Evolutionary conservation across 345 rosid genomes (phyloP).

Genomic region (Aethionema arabicum): DNA sequence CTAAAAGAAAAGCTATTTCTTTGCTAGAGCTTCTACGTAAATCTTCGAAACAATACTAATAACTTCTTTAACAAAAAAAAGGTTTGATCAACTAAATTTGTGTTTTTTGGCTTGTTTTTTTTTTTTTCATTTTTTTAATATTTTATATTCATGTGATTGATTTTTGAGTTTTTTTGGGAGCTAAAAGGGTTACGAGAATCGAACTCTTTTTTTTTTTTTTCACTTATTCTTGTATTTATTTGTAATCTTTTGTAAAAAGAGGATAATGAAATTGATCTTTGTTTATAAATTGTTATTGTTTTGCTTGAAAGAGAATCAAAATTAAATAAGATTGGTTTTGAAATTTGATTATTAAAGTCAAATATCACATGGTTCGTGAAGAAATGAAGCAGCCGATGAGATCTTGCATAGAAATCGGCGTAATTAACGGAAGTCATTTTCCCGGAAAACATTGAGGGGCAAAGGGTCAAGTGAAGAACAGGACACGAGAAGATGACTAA

Average conservation of each 20-base stretch:
- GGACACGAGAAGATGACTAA: not conserved
- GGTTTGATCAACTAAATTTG: slow-evolving; percentile 16
- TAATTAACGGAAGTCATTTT: slow-evolving; percentile 39
- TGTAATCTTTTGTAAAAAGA: slow-evolving; percentile 8
- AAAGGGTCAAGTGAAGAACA: slow-evolving; percentile 31
- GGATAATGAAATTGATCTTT: not conserved
- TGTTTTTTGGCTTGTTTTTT: slow-evolving; percentile 1
- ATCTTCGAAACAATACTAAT: slow-evolving; percentile 37
- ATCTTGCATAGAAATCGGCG: slow-evolving; percentile 29
- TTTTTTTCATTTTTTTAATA: slow-evolving; percentile 2
- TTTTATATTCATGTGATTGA: not conserved
- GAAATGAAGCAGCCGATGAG: slow-evolving; percentile 9
- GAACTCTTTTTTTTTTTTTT: slow-evolving; percentile 36
- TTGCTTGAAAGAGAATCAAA: slow-evolving; percentile 12
- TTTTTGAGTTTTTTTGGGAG: slow-evolving; percentile 6
- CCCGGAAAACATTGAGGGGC: slow-evolving; percentile 25
- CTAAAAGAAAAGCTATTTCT: slow-evolving; percentile 72
- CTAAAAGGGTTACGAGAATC: slow-evolving; percentile 33
- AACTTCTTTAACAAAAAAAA: slow-evolving; percentile 23
- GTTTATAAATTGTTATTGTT: no score
- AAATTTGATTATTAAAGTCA: slow-evolving; percentile 29
- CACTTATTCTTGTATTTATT: slow-evolving; percentile 15
- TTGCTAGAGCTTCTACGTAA: slow-evolving; percentile 72
- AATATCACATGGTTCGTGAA: slow-evolving; percentile 25
- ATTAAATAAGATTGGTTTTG: not conserved